Evolutionary conservation across 805 yeast genomes (phyloP), one percentile per base, ranked within the genome.

Genomic region (Cyberlindnera subsufficiens): DNA sequence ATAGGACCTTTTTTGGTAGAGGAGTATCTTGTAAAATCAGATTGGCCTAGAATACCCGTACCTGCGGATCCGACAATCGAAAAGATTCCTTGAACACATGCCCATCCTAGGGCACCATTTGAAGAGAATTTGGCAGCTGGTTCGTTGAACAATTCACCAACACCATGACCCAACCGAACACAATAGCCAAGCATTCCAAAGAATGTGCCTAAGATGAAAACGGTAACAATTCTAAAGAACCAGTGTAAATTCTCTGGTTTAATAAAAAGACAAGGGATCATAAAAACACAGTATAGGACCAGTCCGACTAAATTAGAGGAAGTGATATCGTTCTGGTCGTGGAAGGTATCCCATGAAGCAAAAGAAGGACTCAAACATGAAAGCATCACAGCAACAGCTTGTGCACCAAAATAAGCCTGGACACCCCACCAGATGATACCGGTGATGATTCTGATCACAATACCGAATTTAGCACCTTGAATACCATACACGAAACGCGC

Each of bases 381-480:
- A 22, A 60, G 54, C 16, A 61, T 44, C 34, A 61, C 64, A 37
- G 62, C 61, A 32, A 64, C 53, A 32, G 66, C 65, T 43, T 62
- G 59, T 10, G 69, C 66, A 38, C 66, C 66, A 38, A 59, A 60
- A 52, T 60, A 60, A 7, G 69, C 60, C 45, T 64, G 62, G 37
- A 64, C 66, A 16, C 71, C 71, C 51, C 62, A 68, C 66, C 71
- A 63, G 32, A 67, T 61, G 30, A 61, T 58, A 17, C 68, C 66
- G 3, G 64, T 59, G 32, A 64, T 58, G 40, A 65, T 56, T 38
- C 71, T 56, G 32, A 67, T 62, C 35, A 65, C 53, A 30, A 66
- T 61, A 30, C 64, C 65, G 30, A 66, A 56, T 32, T 51, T 52
- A 9, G 65, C 60, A 10, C 67, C 64, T 27, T 58, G 48, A 35